Conservation (phyloP, 2,329 filamentous ascomycete genomes). For the Ilyonectria sp. region DNA sequence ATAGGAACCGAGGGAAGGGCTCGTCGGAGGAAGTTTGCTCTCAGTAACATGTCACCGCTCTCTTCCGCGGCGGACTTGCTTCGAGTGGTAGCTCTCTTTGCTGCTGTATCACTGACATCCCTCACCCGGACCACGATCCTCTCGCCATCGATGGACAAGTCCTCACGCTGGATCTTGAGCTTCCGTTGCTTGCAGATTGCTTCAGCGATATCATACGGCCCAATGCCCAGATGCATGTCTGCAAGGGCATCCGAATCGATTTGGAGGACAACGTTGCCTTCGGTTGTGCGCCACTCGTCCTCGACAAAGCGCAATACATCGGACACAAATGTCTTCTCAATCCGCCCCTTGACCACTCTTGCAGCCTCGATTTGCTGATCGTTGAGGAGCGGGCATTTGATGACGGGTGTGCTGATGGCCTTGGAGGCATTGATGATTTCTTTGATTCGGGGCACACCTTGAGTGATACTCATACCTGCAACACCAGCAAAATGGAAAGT, state of each 20-base stretch:
- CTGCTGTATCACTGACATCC: slow-evolving; percentile 66
- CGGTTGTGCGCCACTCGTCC: slow-evolving; percentile 86
- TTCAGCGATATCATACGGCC: slow-evolving; percentile 78
- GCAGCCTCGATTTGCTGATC: slow-evolving; percentile 82
- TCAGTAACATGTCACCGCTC: slow-evolving; percentile 72
- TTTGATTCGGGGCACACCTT: slow-evolving; percentile 99
- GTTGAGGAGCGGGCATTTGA: slow-evolving; percentile 87
- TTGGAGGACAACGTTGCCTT: slow-evolving; percentile 83
- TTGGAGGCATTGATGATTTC: slow-evolving; percentile 99
- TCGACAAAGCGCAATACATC: slow-evolving; percentile 88
- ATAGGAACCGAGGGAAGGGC: slow-evolving; percentile 87
- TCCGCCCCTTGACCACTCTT: slow-evolving; percentile 91
- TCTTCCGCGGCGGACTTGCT: slow-evolving; percentile 62
- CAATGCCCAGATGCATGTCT: slow-evolving; percentile 86
- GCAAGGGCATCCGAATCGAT: slow-evolving; percentile 86
- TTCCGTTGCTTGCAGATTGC: slow-evolving; percentile 88
- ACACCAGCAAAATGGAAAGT: slow-evolving; percentile 99
- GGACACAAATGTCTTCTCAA: slow-evolving; percentile 93
- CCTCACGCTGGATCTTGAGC: slow-evolving; percentile 79
- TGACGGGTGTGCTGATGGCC: slow-evolving; percentile 93
- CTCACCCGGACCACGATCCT: slow-evolving; percentile 82
- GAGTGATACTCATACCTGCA: slow-evolving; percentile 98
- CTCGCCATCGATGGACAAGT: slow-evolving; percentile 73
- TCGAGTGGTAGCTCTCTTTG: slow-evolving; percentile 61
- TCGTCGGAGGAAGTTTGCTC: slow-evolving; percentile 89